These are phyloP conservation scores for Pythium aquatile DNA, from an alignment of 352 stramenopile genomes.

Conservation along the genomic window DNA sequence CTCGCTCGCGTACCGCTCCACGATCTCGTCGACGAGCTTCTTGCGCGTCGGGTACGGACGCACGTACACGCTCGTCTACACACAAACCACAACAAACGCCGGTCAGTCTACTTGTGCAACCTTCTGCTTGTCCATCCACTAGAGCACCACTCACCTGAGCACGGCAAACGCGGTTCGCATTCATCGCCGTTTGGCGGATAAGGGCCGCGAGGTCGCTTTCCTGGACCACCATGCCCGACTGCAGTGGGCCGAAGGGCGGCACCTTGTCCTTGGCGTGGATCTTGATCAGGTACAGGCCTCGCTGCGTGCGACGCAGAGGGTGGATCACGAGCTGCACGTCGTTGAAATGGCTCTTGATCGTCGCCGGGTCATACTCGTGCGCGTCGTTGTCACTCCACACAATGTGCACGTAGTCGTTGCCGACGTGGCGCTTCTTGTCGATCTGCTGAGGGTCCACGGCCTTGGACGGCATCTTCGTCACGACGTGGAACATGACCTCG, in stretches of 20 bases:
- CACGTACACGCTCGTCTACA: slow-evolving; percentile 78
- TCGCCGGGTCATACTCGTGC: slow-evolving; percentile 76
- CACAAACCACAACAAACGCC: slow-evolving; percentile 13
- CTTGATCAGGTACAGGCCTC: slow-evolving; percentile 71
- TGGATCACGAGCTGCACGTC: slow-evolving; percentile 88
- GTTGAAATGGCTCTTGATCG: slow-evolving; percentile 89
- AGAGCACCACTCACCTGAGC: slow-evolving; percentile 49
- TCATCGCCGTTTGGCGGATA: slow-evolving; percentile 86
- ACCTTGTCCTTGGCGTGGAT: slow-evolving; percentile 85
- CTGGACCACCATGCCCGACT: slow-evolving; percentile 84
- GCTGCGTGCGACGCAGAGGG: slow-evolving; percentile 56
- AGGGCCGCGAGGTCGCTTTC: slow-evolving; percentile 63
- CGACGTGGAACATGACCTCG: slow-evolving; percentile 87
- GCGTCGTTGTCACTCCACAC: slow-evolving; percentile 84
- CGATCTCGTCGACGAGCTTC: slow-evolving; percentile 87
- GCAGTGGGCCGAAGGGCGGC: slow-evolving; percentile 70
- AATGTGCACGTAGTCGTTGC: slow-evolving; percentile 87
- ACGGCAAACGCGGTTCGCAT: slow-evolving; percentile 84
- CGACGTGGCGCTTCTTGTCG: slow-evolving; percentile 88
- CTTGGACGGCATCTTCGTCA: slow-evolving; percentile 88
- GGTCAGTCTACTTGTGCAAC: not conserved
- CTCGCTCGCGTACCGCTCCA: slow-evolving; percentile 81
- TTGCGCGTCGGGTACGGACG: slow-evolving; percentile 84
- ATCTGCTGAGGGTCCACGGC: slow-evolving; percentile 78
- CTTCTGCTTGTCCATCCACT: not conserved